A percentile compares a stretch with the other conserved stretches of the same genome.
Evolutionary conservation across 192 early-diverging fungal genomes (phyloP).

Genomic region (Rhizophagus sp.): DNA sequence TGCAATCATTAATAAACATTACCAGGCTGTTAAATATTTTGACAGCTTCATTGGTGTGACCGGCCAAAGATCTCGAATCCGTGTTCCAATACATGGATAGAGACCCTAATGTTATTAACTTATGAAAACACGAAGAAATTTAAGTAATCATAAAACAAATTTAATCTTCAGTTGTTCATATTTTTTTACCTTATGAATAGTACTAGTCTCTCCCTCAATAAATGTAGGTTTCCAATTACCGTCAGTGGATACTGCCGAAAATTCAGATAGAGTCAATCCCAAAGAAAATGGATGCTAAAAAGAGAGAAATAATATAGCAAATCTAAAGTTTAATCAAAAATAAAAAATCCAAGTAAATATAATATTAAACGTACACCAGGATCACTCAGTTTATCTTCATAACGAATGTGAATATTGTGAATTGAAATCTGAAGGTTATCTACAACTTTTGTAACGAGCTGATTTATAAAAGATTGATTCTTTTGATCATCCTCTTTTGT

Average conservation of each 20-base stretch:
- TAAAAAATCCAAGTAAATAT: neutral
- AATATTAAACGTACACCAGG: slow-evolving; percentile 43
- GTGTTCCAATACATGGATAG: slow-evolving; percentile 92
- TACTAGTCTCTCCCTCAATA: slow-evolving; percentile 71
- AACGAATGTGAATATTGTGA: slow-evolving; percentile 93
- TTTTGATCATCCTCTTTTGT: slow-evolving; percentile 58
- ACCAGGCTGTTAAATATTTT: slow-evolving; percentile 50
- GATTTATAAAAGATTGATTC: slow-evolving; percentile 84
- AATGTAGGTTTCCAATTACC: slow-evolving; percentile 81
- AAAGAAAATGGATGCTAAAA: slow-evolving; percentile 77
- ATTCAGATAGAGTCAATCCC: slow-evolving; percentile 85
- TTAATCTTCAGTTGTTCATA: neutral
- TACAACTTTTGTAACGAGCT: slow-evolving; percentile 90
- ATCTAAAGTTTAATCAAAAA: slow-evolving; percentile 11
- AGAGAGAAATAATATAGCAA: neutral
- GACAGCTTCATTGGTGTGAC: slow-evolving; percentile 53
- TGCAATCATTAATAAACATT: neutral
- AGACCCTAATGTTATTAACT: slow-evolving; percentile 63
- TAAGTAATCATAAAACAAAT: neutral
- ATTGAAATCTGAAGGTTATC: slow-evolving; percentile 97
- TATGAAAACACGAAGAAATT: neutral
- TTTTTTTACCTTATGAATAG: slow-evolving; percentile 82
- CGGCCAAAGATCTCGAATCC: slow-evolving; percentile 61
- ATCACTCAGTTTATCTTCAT: slow-evolving; percentile 85
- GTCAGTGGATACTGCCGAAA: slow-evolving; percentile 92